Evolutionary conservation across 345 rosid species (phyloP).

Genomic region (Schrenkiella parvula): DNA sequence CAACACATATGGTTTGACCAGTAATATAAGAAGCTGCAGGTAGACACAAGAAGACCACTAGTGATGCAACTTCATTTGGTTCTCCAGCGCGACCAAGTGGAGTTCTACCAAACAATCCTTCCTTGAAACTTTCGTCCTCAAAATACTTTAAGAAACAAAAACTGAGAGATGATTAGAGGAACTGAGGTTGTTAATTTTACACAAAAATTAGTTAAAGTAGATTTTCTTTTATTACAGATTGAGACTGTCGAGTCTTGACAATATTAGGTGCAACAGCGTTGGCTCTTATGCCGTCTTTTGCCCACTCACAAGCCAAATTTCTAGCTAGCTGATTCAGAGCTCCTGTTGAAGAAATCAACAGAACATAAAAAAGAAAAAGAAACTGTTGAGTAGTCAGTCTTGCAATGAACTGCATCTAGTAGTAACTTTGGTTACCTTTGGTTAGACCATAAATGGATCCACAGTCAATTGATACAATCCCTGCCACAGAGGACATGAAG

Average conservation of each 20-base stretch:
- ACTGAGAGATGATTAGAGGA: background rate
- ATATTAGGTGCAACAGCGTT: conserved; percentile 50
- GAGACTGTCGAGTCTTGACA: conserved; percentile 38
- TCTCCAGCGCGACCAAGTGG: conserved; percentile 47
- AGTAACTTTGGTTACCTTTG: conserved; percentile 9
- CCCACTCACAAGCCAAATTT: conserved; percentile 72
- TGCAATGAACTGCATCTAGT: background rate
- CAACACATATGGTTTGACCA: conserved; percentile 50
- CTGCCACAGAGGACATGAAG: conserved; percentile 42
- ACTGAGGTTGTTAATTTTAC: background rate
- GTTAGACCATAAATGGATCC: conserved; percentile 37
- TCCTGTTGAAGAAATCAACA: conserved; percentile 3
- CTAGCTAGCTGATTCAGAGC: conserved; percentile 52
- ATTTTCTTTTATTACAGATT: conserved; percentile 1
- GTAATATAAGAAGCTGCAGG: conserved; percentile 57
- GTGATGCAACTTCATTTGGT: conserved; percentile 45
- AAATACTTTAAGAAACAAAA: conserved; percentile 1
- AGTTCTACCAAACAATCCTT: conserved; percentile 23
- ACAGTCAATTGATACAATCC: conserved; percentile 2
- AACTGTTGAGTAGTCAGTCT: background rate
- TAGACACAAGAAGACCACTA: conserved; percentile 48
- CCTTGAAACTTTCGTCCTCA: background rate
- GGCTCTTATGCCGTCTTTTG: conserved; percentile 50
- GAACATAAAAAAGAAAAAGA: background rate
- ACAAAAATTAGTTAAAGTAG: background rate